These are phyloP conservation scores for Sugiyamaella castrensis DNA, from an alignment of 1,139 yeast genomes.

Conservation along the genomic window DNA sequence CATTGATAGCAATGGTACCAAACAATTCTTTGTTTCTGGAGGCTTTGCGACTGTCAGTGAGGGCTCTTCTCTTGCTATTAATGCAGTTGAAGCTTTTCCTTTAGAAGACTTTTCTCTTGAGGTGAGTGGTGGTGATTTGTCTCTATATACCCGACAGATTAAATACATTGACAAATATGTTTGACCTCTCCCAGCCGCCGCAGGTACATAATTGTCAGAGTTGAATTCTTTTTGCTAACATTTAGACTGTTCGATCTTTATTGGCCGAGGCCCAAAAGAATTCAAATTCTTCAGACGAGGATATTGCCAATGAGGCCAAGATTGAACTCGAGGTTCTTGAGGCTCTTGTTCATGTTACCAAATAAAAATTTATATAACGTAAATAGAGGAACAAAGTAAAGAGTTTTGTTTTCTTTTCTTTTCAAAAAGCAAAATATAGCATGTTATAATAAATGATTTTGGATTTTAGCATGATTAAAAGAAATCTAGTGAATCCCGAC, in stretches of 20 bases:
- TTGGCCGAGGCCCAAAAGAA: constrained; percentile 95
- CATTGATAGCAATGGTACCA: constrained; percentile 75
- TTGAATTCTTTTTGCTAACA: constrained; percentile 1
- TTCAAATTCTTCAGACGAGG: constrained; percentile 75
- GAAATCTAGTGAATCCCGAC: neutral
- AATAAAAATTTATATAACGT: constrained; percentile 43
- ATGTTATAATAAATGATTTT: constrained; percentile 1
- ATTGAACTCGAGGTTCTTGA: constrained; percentile 95
- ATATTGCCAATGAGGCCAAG: constrained; percentile 89
- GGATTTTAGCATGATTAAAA: neutral
- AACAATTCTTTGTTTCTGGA: constrained; percentile 87
- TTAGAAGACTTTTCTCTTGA: constrained; percentile 83
- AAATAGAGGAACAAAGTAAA: constrained; percentile 3
- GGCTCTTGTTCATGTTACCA: constrained; percentile 86
- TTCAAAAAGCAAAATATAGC: constrained; percentile 6
- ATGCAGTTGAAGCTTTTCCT: constrained; percentile 95
- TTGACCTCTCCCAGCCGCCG: no score
- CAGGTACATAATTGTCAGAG: no score
- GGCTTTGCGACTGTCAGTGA: constrained; percentile 98
- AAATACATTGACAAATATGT: no score
- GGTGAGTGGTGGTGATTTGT: constrained; percentile 20
- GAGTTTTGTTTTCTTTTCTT: no score
- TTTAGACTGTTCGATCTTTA: constrained; percentile 64
- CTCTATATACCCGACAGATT: neutral
- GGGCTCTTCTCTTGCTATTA: constrained; percentile 84